phyloP scores from a whole-genome alignment of 768 basidiomycete species.

The Leccinellum luteum region DNA sequence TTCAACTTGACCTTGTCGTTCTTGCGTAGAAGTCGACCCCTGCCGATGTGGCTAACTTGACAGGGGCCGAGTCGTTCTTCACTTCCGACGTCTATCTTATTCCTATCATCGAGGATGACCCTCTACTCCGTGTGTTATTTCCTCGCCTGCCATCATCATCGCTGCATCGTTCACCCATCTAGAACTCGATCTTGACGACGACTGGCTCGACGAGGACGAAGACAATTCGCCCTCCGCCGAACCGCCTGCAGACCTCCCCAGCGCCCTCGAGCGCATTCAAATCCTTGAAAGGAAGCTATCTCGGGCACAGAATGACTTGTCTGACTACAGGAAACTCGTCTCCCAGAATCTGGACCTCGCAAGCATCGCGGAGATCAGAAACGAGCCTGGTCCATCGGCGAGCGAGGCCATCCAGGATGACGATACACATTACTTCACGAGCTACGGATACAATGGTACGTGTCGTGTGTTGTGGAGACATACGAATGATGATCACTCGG shows the following conservation, averaged over 20 bases:
- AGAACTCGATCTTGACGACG: conserved; percentile 67
- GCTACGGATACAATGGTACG: conserved; percentile 84
- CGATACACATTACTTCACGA: conserved; percentile 91
- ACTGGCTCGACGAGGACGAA: conserved; percentile 65
- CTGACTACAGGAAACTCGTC: conserved; percentile 60
- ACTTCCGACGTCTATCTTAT: conserved; percentile 75
- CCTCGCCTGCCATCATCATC: neutral
- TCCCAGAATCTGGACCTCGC: conserved; percentile 49
- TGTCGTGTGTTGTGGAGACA: no score
- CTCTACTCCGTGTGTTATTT: conserved; percentile 71
- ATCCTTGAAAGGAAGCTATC: conserved; percentile 62
- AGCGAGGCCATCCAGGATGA: conserved; percentile 57
- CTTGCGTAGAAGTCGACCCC: conserved; percentile 51
- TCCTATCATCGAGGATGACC: conserved; percentile 83
- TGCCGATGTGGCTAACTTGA: conserved; percentile 43
- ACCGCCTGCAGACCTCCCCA: conserved; percentile 29
- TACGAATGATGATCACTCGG: neutral
- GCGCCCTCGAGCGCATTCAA: conserved; percentile 46
- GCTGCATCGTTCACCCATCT: neutral
- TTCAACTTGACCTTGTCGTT: conserved; percentile 2
- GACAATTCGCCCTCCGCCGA: neutral
- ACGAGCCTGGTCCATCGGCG: conserved; percentile 31
- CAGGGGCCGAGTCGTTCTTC: conserved; percentile 62
- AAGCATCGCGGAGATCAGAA: conserved; percentile 41
- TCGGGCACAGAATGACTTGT: conserved; percentile 55